Evolutionary conservation across 2,329 filamentous ascomycete genomes (phyloP).

Genomic region (Coleophoma cylindrospora): DNA sequence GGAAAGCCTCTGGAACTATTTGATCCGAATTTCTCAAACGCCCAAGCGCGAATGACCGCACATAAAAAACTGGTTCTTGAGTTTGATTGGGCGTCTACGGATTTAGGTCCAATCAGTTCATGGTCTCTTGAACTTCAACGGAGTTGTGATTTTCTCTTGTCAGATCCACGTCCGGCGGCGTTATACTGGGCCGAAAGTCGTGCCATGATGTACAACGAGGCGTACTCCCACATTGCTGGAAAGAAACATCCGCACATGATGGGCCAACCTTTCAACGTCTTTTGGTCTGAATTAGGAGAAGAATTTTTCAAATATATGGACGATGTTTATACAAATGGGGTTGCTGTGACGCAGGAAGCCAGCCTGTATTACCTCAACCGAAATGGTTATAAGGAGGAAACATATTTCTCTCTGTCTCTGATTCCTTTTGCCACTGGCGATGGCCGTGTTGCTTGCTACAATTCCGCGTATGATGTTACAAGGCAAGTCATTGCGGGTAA

Average conservation of each 20-base stretch:
- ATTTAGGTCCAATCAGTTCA: slow-evolving; percentile 31
- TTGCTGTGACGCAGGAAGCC: slow-evolving; percentile 17
- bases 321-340: slow-evolving; percentile 20
- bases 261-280: slow-evolving; percentile 31
- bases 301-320: slow-evolving; percentile 24
- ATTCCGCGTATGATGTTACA: slow-evolving; percentile 14
- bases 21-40: slow-evolving; percentile 17
- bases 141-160: slow-evolving; percentile 28
- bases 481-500: slow-evolving; percentile 12
- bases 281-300: slow-evolving; percentile 32
- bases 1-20: slow-evolving; percentile 6
- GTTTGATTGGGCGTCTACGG: slow-evolving; percentile 36
- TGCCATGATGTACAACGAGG: slow-evolving; percentile 31
- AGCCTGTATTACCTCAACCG: slow-evolving; percentile 26
- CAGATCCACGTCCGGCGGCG: slow-evolving; percentile 28
- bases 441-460: slow-evolving; percentile 15
- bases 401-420: slow-evolving; percentile 24
- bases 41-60: slow-evolving; percentile 9
- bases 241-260: slow-evolving; percentile 28
- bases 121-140: slow-evolving; percentile 36
- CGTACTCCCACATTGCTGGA: slow-evolving; percentile 24
- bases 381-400: slow-evolving; percentile 31
- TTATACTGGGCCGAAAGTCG: slow-evolving; percentile 29
- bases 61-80: slow-evolving; percentile 23
- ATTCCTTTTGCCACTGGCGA: slow-evolving; percentile 13